phyloP scores from a whole-genome alignment of 139 green algal species.

The Chlamydomonas sp. region DNA sequence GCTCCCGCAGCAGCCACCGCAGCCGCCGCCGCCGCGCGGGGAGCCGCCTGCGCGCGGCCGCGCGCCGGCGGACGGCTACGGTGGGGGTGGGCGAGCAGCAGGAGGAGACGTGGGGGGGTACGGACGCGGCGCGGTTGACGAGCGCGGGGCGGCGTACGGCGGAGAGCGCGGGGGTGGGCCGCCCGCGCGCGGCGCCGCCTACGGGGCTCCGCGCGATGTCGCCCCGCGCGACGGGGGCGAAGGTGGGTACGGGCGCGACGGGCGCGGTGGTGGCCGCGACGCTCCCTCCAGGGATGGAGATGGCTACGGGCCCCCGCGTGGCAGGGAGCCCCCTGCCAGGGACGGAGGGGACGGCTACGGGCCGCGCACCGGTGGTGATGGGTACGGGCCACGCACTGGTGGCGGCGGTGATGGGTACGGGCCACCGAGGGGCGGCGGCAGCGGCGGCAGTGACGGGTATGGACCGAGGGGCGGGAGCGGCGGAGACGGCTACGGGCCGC shows the following conservation, averaged over 20 bases:
- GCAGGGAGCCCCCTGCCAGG: background rate
- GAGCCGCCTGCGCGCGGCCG: background rate
- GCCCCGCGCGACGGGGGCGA: background rate
- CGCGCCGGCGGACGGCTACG: background rate
- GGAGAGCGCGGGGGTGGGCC: no score
- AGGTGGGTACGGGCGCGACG: conserved; percentile 5
- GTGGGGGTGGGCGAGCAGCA: background rate
- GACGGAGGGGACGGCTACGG: background rate
- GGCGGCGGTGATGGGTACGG: background rate
- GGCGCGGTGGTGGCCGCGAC: no score
- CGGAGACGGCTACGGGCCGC: conserved; percentile 1
- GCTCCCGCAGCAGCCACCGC: background rate
- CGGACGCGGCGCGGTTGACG: no score
- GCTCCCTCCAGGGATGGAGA: no score
- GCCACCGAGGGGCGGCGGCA: background rate
- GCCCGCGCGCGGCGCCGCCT: no score
- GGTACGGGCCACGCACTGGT: no score
- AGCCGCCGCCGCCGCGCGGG: background rate
- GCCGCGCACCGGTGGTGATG: no score
- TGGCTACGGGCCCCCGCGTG: no score
- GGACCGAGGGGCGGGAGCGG: background rate
- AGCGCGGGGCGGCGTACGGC: no score
- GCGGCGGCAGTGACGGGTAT: background rate
- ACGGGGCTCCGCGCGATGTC: no score
- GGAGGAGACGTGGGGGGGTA: background rate